A percentile compares a stretch with the other conserved stretches of the same genome.
These are phyloP conservation scores for Russula griseocarnosa DNA, from an alignment of 768 basidiomycete genomes.

Conservation along the genomic window DNA sequence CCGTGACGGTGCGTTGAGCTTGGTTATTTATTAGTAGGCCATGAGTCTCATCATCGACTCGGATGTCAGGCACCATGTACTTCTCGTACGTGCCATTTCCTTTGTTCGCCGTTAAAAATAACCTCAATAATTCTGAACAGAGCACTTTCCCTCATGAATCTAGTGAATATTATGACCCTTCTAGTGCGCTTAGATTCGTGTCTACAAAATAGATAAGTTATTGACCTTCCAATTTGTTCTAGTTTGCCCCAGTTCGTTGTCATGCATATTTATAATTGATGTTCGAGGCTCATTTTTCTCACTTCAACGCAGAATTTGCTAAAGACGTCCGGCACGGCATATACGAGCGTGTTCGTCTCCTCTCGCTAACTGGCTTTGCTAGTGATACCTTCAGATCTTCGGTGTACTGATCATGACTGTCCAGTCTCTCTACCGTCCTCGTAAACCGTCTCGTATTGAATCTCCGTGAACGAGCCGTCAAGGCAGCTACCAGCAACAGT, in stretches of 20 bases:
- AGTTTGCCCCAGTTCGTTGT: slow-evolving; percentile 17
- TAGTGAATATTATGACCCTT: slow-evolving; percentile 19
- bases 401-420: neutral
- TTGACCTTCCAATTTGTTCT: neutral
- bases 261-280: neutral
- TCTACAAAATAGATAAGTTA: neutral
- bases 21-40: neutral
- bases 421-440: slow-evolving; percentile 14
- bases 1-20: slow-evolving; percentile 15
- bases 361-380: neutral
- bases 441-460: slow-evolving; percentile 22
- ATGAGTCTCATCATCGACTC: neutral
- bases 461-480: slow-evolving; percentile 7
- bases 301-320: slow-evolving; percentile 4
- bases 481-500: neutral
- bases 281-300: neutral
- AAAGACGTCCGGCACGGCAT: neutral
- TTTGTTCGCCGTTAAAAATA: neutral
- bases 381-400: neutral
- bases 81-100: slow-evolving; percentile 10
- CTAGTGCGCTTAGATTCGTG: slow-evolving; percentile 1
- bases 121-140: neutral
- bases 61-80: slow-evolving; percentile 18
- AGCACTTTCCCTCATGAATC: slow-evolving; percentile 12
- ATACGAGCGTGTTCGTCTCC: slow-evolving; percentile 23